A percentile compares a stretch with the other conserved stretches of the same genome.
Conservation (phyloP, 192 early-diverging fungal species). For the Entomortierella parvispora region DNA sequence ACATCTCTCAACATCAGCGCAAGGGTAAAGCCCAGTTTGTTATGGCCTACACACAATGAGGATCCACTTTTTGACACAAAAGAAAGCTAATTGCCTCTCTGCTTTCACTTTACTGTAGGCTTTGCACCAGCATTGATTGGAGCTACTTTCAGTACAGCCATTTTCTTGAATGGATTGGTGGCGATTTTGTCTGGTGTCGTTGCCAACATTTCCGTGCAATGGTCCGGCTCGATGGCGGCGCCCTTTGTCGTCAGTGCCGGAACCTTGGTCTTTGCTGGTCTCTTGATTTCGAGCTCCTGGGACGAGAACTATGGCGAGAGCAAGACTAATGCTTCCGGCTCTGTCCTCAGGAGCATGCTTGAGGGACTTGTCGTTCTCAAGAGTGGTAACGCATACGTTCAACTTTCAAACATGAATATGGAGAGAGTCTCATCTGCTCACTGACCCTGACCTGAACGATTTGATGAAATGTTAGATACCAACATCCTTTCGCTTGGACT, state of each 20-base stretch:
- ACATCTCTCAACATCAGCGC: conserved; percentile 64
- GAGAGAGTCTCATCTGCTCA: not conserved
- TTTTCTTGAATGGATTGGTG: conserved; percentile 75
- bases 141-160: conserved; percentile 70
- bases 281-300: conserved; percentile 68
- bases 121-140: conserved; percentile 63
- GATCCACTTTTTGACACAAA: too few species aligned
- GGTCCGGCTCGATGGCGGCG: conserved; percentile 59
- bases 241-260: conserved; percentile 71
- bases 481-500: conserved; percentile 62
- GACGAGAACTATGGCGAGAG: conserved; percentile 78
- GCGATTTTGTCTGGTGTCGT: conserved; percentile 74
- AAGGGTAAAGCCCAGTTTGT: conserved; percentile 28
- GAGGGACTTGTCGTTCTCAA: conserved; percentile 49
- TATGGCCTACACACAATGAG: not conserved
- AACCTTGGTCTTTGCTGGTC: conserved; percentile 58
- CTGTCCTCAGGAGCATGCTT: conserved; percentile 41
- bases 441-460: not conserved
- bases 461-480: conserved; percentile 43
- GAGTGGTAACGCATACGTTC: conserved; percentile 36
- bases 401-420: too few species aligned
- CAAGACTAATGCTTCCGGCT: conserved; percentile 33
- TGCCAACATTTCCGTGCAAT: conserved; percentile 67
- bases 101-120: conserved; percentile 57
- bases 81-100: too few species aligned